A percentile compares a stretch with the other conserved stretches of the same genome.
phyloP scores from a whole-genome alignment of 257 asterid genomes.

The Gentiana macrophylla region DNA sequence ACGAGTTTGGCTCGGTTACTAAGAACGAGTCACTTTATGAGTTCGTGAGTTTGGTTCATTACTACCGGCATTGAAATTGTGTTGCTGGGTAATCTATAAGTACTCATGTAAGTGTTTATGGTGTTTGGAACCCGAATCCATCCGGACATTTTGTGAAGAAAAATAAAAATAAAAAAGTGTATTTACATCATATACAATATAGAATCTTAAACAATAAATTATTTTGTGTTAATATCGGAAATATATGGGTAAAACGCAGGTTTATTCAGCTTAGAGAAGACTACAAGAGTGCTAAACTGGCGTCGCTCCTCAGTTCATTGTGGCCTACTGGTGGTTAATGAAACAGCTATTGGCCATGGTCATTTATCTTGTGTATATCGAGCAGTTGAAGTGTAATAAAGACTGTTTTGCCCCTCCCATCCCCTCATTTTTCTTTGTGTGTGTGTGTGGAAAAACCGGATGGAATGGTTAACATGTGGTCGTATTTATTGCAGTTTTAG shows the following conservation, averaged over 20 bases:
- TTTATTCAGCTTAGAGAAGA: constrained; percentile 96
- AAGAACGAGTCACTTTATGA: too few species aligned
- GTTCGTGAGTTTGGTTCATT: too few species aligned
- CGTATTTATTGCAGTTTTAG: not conserved
- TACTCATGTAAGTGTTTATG: too few species aligned
- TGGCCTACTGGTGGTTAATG: constrained; percentile 27
- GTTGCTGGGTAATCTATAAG: too few species aligned
- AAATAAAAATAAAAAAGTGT: too few species aligned
- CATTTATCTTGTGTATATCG: not conserved
- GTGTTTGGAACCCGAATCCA: too few species aligned
- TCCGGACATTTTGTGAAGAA: too few species aligned
- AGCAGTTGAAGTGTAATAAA: not conserved
- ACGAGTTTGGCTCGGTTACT: too few species aligned
- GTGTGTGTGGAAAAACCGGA: not conserved
- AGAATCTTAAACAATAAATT: not conserved
- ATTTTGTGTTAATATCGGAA: not conserved
- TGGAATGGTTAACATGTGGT: not conserved
- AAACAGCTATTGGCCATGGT: not conserved
- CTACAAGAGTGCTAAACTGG: constrained; percentile 95
- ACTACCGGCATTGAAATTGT: too few species aligned
- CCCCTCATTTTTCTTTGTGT: too few species aligned
- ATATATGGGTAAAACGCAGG: constrained; percentile 34
- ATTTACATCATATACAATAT: not conserved
- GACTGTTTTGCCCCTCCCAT: not conserved
- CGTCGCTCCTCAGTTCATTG: constrained; percentile 70